Evolutionary conservation across 2,329 filamentous ascomycete species (phyloP).

Genomic region (Stachybotrys echinatus): DNA sequence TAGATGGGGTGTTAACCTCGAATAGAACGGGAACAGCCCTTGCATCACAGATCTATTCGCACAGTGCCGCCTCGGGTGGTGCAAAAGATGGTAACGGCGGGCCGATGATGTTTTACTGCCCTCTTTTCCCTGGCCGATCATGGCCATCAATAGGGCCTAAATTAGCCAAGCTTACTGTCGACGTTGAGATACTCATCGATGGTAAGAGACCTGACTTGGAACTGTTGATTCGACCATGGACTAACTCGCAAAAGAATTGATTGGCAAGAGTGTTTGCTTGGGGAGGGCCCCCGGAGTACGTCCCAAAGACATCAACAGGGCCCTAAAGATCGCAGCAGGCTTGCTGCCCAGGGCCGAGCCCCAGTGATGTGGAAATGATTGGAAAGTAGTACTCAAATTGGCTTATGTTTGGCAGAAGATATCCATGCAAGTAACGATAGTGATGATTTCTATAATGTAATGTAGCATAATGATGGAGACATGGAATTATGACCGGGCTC

Average conservation of each 20-base stretch:
- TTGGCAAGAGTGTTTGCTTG: conserved; percentile 28
- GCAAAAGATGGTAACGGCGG: not conserved
- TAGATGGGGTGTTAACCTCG: not conserved
- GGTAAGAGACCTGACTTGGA: conserved; percentile 18
- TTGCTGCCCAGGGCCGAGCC: too few species aligned
- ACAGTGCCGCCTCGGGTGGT: not conserved
- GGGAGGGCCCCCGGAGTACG: conserved; percentile 32
- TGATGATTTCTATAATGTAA: too few species aligned
- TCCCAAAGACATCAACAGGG: conserved; percentile 28
- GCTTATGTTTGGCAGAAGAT: too few species aligned
- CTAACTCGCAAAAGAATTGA: conserved; percentile 24
- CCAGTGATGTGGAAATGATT: too few species aligned
- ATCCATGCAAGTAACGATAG: too few species aligned
- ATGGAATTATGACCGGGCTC: too few species aligned
- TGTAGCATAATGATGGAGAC: too few species aligned
- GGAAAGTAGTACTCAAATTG: too few species aligned
- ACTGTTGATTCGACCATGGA: not conserved
- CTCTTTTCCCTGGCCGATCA: not conserved
- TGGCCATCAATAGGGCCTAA: not conserved
- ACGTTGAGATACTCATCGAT: conserved; percentile 25
- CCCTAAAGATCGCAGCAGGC: conserved; percentile 22
- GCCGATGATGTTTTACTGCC: not conserved
- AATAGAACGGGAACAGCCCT: not conserved
- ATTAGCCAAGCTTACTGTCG: conserved; percentile 22
- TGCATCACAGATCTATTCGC: not conserved